These are phyloP conservation scores for Zopfochytrium polystomum DNA, from an alignment of 371 early-diverging fungal genomes.

Conservation along the genomic window DNA sequence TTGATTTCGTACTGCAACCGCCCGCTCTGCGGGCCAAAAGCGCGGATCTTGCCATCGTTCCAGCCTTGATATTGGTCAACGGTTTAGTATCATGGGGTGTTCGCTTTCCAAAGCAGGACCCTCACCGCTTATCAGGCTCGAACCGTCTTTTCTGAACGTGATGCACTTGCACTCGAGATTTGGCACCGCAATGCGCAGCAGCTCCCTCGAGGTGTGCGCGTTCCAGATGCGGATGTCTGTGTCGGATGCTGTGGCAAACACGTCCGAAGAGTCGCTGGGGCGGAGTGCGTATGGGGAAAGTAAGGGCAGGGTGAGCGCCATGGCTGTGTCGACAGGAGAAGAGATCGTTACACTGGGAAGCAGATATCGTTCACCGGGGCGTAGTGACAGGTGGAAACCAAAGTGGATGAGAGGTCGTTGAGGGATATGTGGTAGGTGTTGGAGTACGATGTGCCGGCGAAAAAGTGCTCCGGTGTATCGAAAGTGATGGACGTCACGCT, in stretches of 20 bases:
- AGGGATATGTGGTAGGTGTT: slow-evolving; percentile 46
- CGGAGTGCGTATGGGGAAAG: background rate
- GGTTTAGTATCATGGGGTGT: background rate
- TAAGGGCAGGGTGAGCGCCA: background rate
- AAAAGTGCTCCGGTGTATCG: slow-evolving; percentile 32
- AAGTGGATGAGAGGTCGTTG: slow-evolving; percentile 26
- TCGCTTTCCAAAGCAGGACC: too few species aligned
- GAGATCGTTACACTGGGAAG: slow-evolving; percentile 34
- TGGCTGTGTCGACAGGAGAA: too few species aligned
- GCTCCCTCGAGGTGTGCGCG: slow-evolving; percentile 41
- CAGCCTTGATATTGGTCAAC: slow-evolving; percentile 35
- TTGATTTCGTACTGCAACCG: slow-evolving; percentile 55
- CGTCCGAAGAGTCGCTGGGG: slow-evolving; percentile 45
- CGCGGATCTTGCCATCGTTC: slow-evolving; percentile 60
- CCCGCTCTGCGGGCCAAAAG: slow-evolving; percentile 57
- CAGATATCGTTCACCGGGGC: slow-evolving; percentile 50
- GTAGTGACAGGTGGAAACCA: slow-evolving; percentile 50
- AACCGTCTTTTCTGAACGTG: slow-evolving; percentile 53
- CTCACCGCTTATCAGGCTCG: slow-evolving; percentile 45
- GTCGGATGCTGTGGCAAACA: slow-evolving; percentile 57
- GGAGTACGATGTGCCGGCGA: slow-evolving; percentile 48
- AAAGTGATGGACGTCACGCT: slow-evolving; percentile 53
- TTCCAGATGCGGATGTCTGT: slow-evolving; percentile 58
- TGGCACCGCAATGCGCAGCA: slow-evolving; percentile 50
- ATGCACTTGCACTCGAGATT: slow-evolving; percentile 58